Conservation (phyloP, 2,329 filamentous ascomycete genomes). For the Cordyceps fumosorosea region DNA sequence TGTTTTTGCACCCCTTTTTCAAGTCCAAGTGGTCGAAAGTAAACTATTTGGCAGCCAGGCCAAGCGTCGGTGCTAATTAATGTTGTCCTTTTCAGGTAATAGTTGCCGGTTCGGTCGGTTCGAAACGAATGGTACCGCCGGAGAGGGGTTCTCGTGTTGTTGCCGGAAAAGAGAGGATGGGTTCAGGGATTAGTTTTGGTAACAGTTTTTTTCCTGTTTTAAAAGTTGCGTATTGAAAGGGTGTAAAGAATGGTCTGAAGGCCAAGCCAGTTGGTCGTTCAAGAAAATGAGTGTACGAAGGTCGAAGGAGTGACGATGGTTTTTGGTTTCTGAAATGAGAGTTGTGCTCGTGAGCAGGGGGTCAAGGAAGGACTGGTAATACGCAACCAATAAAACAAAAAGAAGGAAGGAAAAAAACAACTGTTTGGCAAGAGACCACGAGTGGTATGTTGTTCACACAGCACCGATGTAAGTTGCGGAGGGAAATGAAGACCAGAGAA, state of each 20-base stretch:
- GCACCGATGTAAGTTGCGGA: not conserved
- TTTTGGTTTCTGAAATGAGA: conserved; percentile 18
- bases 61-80: not conserved
- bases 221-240: conserved; percentile 22
- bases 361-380: conserved; percentile 21
- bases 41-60: conserved; percentile 8
- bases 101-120: not conserved
- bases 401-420: not conserved
- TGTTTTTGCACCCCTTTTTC: conserved; percentile 24
- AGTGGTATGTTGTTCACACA: not conserved
- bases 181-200: not conserved
- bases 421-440: conserved; percentile 6
- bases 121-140: not conserved
- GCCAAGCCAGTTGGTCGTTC: conserved; percentile 48
- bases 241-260: conserved; percentile 47
- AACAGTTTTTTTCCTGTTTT: not conserved
- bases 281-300: conserved; percentile 28
- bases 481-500: not conserved
- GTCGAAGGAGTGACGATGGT: conserved; percentile 33
- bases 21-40: conserved; percentile 23
- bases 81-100: not conserved
- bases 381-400: conserved; percentile 3
- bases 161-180: conserved; percentile 4
- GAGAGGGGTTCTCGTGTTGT: not conserved
- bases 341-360: conserved; percentile 10